A percentile compares a stretch with the other conserved stretches of the same genome.
phyloP scores from a whole-genome alignment of 2,329 filamentous ascomycete species.

The Cordyceps cateniannulata region DNA sequence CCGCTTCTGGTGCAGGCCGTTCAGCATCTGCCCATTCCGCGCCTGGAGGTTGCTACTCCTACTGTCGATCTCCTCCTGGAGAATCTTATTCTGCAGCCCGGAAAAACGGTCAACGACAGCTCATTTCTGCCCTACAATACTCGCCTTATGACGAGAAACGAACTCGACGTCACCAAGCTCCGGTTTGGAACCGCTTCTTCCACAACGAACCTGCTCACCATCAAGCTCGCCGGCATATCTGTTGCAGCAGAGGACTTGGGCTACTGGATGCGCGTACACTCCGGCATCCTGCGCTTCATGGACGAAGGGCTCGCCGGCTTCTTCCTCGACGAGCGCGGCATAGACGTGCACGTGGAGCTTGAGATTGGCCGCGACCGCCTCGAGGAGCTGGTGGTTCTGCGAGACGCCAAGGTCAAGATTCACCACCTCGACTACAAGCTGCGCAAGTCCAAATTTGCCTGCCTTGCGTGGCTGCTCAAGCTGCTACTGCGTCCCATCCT shows the following conservation, averaged over 20 bases:
- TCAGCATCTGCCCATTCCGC: constrained; percentile 84
- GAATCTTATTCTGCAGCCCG: constrained; percentile 85
- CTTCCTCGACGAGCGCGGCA: constrained; percentile 75
- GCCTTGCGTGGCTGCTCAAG: constrained; percentile 76
- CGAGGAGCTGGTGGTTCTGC: constrained; percentile 75
- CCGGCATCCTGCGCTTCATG: constrained; percentile 64
- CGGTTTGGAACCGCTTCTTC: constrained; percentile 54
- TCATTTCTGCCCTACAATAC: constrained; percentile 86
- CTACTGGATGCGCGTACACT: constrained; percentile 79
- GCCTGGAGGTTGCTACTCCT: constrained; percentile 79
- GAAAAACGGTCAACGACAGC: constrained; percentile 72
- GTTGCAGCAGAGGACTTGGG: constrained; percentile 81
- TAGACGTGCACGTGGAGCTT: constrained; percentile 79
- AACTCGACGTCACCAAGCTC: constrained; percentile 77
- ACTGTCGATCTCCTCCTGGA: constrained; percentile 81
- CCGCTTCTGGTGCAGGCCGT: constrained; percentile 70
- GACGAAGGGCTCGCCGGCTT: constrained; percentile 85
- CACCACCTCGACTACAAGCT: constrained; percentile 82
- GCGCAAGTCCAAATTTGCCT: constrained; percentile 66
- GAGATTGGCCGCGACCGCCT: constrained; percentile 72
- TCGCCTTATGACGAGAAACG: constrained; percentile 76
- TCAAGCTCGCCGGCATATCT: constrained; percentile 77
- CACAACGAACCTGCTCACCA: constrained; percentile 64
- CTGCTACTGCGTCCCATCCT: constrained; percentile 77
- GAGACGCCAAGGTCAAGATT: constrained; percentile 69